Evolutionary conservation across 495 filamentous ascomycete genomes (phyloP).

Genomic region (Aspergillus avenaceus): DNA sequence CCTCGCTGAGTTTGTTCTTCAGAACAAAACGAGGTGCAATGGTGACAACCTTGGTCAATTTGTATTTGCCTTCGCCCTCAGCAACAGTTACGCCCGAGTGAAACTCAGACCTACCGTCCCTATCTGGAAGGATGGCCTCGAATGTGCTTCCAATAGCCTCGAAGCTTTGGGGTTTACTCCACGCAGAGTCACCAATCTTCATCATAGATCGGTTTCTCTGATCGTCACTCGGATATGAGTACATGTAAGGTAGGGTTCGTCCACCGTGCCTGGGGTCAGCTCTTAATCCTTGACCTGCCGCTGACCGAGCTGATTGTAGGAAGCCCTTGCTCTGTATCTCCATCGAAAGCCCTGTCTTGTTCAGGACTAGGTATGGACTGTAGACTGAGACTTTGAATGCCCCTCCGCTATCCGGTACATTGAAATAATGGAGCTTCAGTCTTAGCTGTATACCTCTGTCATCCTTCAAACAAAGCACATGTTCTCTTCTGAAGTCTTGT

Average conservation of each 20-base stretch:
- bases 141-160: slow-evolving; percentile 94
- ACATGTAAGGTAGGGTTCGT: slow-evolving; percentile 87
- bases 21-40: slow-evolving; percentile 90
- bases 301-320: slow-evolving; percentile 73
- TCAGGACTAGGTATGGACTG: slow-evolving; percentile 89
- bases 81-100: slow-evolving; percentile 84
- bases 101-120: slow-evolving; percentile 69
- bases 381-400: slow-evolving; percentile 94
- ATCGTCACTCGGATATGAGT: slow-evolving; percentile 83
- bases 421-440: slow-evolving; percentile 88
- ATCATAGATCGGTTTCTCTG: slow-evolving; percentile 82
- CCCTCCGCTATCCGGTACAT: slow-evolving; percentile 86
- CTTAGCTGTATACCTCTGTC: slow-evolving; percentile 71
- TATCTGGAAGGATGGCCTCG: slow-evolving; percentile 75
- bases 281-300: slow-evolving; percentile 68
- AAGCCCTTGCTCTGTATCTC: slow-evolving; percentile 86
- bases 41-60: slow-evolving; percentile 89
- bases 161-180: slow-evolving; percentile 97
- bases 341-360: slow-evolving; percentile 88
- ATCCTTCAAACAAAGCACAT: slow-evolving; percentile 76
- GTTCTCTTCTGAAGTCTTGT: slow-evolving; percentile 83
- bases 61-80: slow-evolving; percentile 95
- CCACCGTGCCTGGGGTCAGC: slow-evolving; percentile 46
- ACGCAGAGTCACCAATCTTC: slow-evolving; percentile 81
- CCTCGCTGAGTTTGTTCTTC: slow-evolving; percentile 87